Percentiles rank a stretch among this genome's conserved stretches.
These are phyloP conservation scores for Phaffomyces antillensis DNA, from an alignment of 805 yeast genomes.

Conservation along the genomic window DNA sequence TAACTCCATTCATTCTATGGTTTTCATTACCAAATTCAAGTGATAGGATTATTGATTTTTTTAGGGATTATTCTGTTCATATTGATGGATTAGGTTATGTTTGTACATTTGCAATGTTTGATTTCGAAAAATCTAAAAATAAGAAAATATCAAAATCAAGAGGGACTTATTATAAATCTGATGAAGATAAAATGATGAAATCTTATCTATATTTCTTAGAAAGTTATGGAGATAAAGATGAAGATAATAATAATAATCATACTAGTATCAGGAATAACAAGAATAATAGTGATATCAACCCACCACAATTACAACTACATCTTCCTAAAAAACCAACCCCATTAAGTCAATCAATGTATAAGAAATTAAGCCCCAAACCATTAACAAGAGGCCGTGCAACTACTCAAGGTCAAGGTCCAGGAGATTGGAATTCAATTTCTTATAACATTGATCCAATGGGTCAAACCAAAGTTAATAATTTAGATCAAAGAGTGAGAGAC, in stretches of 20 bases:
- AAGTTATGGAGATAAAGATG: conserved; percentile 53
- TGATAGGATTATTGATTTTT: conserved; percentile 79
- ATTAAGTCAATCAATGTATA: conserved; percentile 6
- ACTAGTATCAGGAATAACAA: conserved; percentile 11
- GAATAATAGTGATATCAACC: conserved; percentile 8
- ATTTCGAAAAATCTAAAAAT: conserved; percentile 54
- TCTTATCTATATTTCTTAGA: conserved; percentile 84
- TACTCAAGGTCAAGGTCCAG: conserved; percentile 9
- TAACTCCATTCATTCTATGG: conserved; percentile 90
- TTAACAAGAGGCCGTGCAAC: conserved; percentile 4
- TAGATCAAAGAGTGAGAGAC: not conserved
- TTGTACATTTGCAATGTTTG: conserved; percentile 90
- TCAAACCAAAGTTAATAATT: not conserved
- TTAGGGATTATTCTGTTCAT: conserved; percentile 82
- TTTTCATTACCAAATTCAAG: conserved; percentile 67
- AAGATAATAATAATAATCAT: conserved; percentile 21
- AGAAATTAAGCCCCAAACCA: conserved; percentile 4
- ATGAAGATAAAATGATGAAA: conserved; percentile 83
- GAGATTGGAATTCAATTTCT: conserved; percentile 7
- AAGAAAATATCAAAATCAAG: conserved; percentile 26
- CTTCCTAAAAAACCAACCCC: conserved; percentile 5
- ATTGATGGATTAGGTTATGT: conserved; percentile 94
- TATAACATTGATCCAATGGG: conserved; percentile 1
- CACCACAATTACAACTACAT: not conserved
- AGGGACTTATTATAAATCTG: conserved; percentile 35